Percentiles rank a stretch among this genome's conserved stretches.
phyloP scores from a whole-genome alignment of 106 monocot genomes.

The Amphibolis antarctica region DNA sequence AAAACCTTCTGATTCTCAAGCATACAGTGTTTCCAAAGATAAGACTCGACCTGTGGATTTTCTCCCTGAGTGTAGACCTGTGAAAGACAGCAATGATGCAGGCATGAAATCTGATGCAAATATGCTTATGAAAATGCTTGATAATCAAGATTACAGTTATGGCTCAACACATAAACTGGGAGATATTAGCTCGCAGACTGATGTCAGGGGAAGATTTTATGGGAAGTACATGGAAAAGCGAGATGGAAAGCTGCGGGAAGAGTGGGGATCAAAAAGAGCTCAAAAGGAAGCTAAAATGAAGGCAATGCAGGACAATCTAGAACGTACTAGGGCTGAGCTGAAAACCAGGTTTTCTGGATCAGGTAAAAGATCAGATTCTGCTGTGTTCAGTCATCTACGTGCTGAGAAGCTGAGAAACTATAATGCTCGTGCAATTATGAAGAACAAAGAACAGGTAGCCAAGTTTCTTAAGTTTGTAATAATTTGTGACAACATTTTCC shows the following conservation, averaged over 20 bases:
- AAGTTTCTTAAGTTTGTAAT: neutral
- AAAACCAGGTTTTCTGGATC: slow-evolving; percentile 33
- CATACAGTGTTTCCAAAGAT: slow-evolving; percentile 12
- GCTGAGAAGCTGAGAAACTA: slow-evolving; percentile 17
- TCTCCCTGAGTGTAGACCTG: neutral
- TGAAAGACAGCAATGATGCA: slow-evolving; percentile 6
- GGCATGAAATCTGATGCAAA: slow-evolving; percentile 28
- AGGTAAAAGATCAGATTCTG: slow-evolving; percentile 11
- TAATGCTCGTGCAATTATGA: slow-evolving; percentile 3
- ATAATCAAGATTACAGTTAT: slow-evolving; percentile 17
- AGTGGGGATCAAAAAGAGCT: slow-evolving; percentile 38
- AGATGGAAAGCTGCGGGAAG: slow-evolving; percentile 68
- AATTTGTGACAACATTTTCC: no score
- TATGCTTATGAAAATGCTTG: slow-evolving; percentile 34
- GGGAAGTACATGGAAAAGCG: slow-evolving; percentile 68
- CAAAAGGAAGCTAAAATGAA: slow-evolving; percentile 76
- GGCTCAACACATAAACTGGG: slow-evolving; percentile 17
- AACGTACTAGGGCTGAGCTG: slow-evolving; percentile 62
- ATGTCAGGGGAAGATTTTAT: slow-evolving; percentile 59
- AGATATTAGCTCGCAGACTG: slow-evolving; percentile 23
- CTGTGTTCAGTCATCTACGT: neutral
- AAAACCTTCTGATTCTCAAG: slow-evolving; percentile 25
- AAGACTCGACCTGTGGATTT: neutral
- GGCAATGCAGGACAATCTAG: slow-evolving; percentile 73
- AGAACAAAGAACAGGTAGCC: slow-evolving; percentile 15